Evolutionary conservation across 2,329 filamentous ascomycete genomes (phyloP).

Genomic region (Chaetomium sp.): DNA sequence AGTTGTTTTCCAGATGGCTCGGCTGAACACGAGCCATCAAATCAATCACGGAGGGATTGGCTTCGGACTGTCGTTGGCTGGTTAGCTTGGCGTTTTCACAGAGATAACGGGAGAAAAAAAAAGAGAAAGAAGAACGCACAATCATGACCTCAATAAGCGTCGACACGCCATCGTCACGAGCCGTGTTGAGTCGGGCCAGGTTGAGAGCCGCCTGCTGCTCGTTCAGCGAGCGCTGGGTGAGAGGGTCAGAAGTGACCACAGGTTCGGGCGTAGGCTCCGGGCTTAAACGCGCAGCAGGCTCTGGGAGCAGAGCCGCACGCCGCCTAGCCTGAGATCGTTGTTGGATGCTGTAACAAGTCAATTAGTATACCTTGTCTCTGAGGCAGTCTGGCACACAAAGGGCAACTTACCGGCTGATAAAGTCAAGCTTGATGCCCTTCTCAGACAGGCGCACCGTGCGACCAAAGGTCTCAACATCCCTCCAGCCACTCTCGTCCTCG

Average conservation of each 20-base stretch:
- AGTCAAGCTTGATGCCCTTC: constrained; percentile 61
- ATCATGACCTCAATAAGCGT: constrained; percentile 55
- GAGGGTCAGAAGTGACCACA: background rate
- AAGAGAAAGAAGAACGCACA: constrained; percentile 41
- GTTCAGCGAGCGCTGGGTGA: constrained; percentile 40
- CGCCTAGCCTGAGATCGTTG: constrained; percentile 9
- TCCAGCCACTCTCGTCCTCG: constrained; percentile 51
- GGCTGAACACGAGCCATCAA: constrained; percentile 45
- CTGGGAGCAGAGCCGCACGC: too few relatives aligned
- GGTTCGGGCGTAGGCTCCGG: constrained; percentile 20
- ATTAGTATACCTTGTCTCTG: background rate
- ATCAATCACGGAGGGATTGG: constrained; percentile 39
- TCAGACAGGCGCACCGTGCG: constrained; percentile 58
- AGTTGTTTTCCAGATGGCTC: constrained; percentile 31
- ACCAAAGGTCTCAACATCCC: constrained; percentile 55
- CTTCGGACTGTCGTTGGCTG: constrained; percentile 33
- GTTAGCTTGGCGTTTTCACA: constrained; percentile 11
- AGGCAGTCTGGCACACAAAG: background rate
- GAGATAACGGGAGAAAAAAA: background rate
- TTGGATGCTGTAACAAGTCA: constrained; percentile 26
- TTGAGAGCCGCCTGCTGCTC: constrained; percentile 63
- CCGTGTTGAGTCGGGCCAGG: constrained; percentile 50
- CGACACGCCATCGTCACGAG: constrained; percentile 37
- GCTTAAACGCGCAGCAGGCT: background rate
- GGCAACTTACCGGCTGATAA: constrained; percentile 56